phyloP scores from a whole-genome alignment of 1,284 basidiomycete species.

The Chondrostereum purpureum region DNA sequence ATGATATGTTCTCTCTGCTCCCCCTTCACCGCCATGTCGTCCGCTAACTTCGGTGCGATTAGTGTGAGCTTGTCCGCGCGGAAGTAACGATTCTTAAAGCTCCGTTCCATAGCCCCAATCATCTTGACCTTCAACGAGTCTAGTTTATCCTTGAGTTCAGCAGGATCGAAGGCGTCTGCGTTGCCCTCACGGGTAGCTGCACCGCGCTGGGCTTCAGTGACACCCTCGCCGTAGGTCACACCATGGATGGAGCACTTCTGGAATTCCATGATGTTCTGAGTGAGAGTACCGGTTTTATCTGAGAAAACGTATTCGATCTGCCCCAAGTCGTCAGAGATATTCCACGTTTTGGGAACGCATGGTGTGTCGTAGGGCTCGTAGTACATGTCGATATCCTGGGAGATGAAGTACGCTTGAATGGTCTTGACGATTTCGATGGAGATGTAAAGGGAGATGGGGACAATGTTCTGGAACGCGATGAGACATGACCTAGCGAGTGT shows the following conservation, averaged over 20 bases:
- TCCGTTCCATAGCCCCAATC: constrained; percentile 66
- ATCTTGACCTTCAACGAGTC: constrained; percentile 68
- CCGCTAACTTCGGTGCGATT: constrained; percentile 79
- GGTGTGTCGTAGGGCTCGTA: constrained; percentile 83
- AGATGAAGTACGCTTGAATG: constrained; percentile 95
- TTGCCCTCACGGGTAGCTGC: constrained; percentile 80
- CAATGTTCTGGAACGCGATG: constrained; percentile 96
- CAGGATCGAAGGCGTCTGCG: constrained; percentile 56
- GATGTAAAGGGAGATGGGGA: constrained; percentile 95
- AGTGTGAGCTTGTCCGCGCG: constrained; percentile 82
- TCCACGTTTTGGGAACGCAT: constrained; percentile 96
- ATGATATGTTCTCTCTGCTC: constrained; percentile 66
- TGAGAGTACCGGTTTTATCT: constrained; percentile 96
- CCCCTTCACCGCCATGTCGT: constrained; percentile 63
- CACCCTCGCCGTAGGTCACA: constrained; percentile 82
- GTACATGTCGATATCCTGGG: constrained; percentile 97
- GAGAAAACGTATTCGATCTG: constrained; percentile 98
- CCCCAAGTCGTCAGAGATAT: constrained; percentile 95
- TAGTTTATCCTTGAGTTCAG: constrained; percentile 66
- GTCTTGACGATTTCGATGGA: constrained; percentile 98
- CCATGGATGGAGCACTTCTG: constrained; percentile 92
- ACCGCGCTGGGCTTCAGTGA: constrained; percentile 94
- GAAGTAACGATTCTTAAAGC: constrained; percentile 88
- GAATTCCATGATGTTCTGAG: constrained; percentile 98
- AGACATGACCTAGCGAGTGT: constrained; percentile 64